Evolutionary conservation across 2,329 filamentous ascomycete species (phyloP).

Genomic region (Colletotrichum plurivorum): DNA sequence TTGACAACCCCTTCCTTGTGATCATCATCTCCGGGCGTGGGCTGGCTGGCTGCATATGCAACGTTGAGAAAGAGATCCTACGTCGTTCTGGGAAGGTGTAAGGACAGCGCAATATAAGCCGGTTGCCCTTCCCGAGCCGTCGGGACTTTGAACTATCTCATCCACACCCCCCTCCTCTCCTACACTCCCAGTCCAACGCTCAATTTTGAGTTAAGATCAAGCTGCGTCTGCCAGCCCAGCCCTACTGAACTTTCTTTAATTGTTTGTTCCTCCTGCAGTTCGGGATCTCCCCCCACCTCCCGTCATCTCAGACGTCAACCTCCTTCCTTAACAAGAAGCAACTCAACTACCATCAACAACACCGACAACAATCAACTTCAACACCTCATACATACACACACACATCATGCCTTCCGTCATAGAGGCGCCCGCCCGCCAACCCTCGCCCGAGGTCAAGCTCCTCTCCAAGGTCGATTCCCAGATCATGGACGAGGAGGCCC

Average conservation of each 20-base stretch:
- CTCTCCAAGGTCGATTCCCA: slow-evolving; percentile 40
- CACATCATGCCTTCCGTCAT: slow-evolving; percentile 40
- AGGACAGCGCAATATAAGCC: slow-evolving; percentile 30
- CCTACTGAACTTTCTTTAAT: slow-evolving; percentile 19
- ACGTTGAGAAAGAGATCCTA: background rate
- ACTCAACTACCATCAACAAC: background rate
- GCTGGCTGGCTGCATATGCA: slow-evolving; percentile 23
- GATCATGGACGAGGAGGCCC: slow-evolving; percentile 44
- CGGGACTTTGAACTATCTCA: background rate
- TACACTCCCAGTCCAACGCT: slow-evolving; percentile 6
- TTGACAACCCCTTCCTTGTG: slow-evolving; percentile 16
- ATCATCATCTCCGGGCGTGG: slow-evolving; percentile 29
- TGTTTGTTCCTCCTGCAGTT: background rate
- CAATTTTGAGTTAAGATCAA: slow-evolving; percentile 17
- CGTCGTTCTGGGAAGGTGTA: background rate
- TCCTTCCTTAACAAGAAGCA: background rate
- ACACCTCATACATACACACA: background rate
- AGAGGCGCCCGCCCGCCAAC: slow-evolving; percentile 34
- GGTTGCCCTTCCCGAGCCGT: slow-evolving; percentile 22
- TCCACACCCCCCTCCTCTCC: too few species aligned
- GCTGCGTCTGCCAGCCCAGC: slow-evolving; percentile 26
- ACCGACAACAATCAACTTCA: background rate
- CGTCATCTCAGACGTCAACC: background rate
- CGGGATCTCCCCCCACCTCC: slow-evolving; percentile 17
- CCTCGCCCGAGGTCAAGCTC: slow-evolving; percentile 36